These are phyloP conservation scores for Harringtonia lauricola DNA, from an alignment of 2,329 filamentous ascomycete species.

Conservation along the genomic window DNA sequence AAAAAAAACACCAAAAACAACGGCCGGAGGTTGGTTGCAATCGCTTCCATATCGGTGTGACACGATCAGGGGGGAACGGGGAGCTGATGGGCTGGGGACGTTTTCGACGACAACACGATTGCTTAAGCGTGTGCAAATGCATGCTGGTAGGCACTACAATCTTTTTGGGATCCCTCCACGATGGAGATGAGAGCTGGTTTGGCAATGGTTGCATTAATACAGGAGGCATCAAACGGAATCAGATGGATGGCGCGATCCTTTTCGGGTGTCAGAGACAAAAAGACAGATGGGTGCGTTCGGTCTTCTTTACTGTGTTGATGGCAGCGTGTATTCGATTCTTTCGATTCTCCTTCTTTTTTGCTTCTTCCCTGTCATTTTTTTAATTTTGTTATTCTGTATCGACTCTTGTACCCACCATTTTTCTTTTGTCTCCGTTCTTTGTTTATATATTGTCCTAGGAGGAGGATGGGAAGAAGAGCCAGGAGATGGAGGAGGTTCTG, in stretches of 20 bases:
- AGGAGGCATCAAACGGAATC: conserved; percentile 3
- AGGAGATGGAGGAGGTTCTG: background rate
- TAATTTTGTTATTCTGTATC: background rate
- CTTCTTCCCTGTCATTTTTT: conserved; percentile 1
- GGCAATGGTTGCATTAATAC: background rate
- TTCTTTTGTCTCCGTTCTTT: background rate
- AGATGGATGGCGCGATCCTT: conserved; percentile 1
- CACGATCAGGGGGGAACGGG: background rate
- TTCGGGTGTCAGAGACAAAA: background rate
- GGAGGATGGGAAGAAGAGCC: background rate
- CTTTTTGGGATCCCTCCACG: background rate
- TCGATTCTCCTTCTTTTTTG: conserved; percentile 4
- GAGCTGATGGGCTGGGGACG: background rate
- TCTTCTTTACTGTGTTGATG: conserved; percentile 1
- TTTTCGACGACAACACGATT: background rate
- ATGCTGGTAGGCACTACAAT: background rate
- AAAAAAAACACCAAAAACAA: background rate
- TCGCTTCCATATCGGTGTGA: background rate
- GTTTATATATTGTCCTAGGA: conserved; percentile 2
- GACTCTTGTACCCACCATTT: background rate
- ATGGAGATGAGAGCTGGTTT: background rate
- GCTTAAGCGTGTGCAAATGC: background rate
- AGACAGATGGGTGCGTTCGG: background rate
- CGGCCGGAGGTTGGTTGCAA: no score
- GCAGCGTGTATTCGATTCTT: conserved; percentile 3